These are phyloP conservation scores for Lachnellula willkommii DNA, from an alignment of 2,329 filamentous ascomycete genomes.

Conservation along the genomic window DNA sequence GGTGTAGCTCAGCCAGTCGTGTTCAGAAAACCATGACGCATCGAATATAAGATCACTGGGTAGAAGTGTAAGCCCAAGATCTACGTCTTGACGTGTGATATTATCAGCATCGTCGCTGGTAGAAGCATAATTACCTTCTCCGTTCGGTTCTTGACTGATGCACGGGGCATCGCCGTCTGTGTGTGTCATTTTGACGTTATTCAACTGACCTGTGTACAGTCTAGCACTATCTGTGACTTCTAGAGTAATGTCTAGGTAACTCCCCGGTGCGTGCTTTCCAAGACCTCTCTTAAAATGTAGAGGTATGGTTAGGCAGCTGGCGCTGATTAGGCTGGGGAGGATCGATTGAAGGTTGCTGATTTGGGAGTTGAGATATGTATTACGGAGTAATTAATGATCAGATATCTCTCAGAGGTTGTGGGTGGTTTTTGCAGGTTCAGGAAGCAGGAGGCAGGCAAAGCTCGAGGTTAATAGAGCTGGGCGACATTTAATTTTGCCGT, in stretches of 20 bases:
- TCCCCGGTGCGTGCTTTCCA: background rate
- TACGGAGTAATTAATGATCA: too few species aligned
- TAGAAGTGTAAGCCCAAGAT: slow-evolving; percentile 26
- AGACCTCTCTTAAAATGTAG: slow-evolving; percentile 6
- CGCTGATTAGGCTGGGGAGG: background rate
- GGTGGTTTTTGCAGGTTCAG: too few species aligned
- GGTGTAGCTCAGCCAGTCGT: background rate
- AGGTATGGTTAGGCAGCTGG: background rate
- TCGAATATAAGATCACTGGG: slow-evolving; percentile 12
- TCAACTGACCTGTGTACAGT: background rate
- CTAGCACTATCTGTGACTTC: background rate
- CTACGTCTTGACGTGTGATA: slow-evolving; percentile 11
- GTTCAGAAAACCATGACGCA: slow-evolving; percentile 1
- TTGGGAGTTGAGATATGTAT: too few species aligned
- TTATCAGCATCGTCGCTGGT: slow-evolving; percentile 1
- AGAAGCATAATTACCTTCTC: slow-evolving; percentile 28
- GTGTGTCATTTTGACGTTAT: background rate
- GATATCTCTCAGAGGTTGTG: too few species aligned
- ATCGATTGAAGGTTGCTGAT: background rate
- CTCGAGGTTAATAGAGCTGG: too few species aligned
- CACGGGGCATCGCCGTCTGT: background rate
- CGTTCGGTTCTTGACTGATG: background rate
- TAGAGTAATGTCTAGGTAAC: background rate
- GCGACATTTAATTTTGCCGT: too few species aligned
- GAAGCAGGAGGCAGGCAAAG: too few species aligned